Evolutionary conservation across 176 grass and related monocot genomes (phyloP), one percentile per base, ranked within the genome.

Genomic region (Carex pumila): DNA sequence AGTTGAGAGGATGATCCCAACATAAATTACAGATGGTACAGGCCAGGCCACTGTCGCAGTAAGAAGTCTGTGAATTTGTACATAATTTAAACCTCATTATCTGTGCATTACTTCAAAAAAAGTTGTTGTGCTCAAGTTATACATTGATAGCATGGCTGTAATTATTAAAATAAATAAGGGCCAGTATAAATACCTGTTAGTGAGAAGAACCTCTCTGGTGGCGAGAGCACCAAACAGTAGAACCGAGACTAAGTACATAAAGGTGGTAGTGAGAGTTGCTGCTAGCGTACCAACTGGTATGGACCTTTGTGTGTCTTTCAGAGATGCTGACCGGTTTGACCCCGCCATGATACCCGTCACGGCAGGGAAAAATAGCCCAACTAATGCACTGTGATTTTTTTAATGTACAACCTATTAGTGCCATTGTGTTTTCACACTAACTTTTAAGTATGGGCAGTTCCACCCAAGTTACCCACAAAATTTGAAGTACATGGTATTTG

Each of bases 311-410:
- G 96, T 99, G 81, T 99, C 96, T 87, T 95, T 99, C 65, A 99
- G 81, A 34, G 93, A 95, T 77, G 96, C 91, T 84, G 93, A 99
- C 19, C 96, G 91, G 65, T 99, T 99, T 83, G 96, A 99, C 41
- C 96, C 96, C 80, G 91, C 96, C 96, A 99, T 99, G 87, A 99
- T 99, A 85, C 96, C 96, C 60, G 96, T 99, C 57, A 99, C 96
- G 79, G 93, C 96, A 83, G 96, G 96, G 83, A 99, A 99, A 82
- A 93, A 99, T 60, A 99, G 89, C 74, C 96, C 96, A 31, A 99
- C 96, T 88, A 99, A 92, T 78, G 96, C 93, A 93, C 96, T 99
- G 86, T 50, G 87, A 87, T 85, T 19, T 83, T 78, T 78, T 78
- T 12, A 78, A 56, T 18, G 47, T 32, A 78, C 12, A 3, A 34